Evolutionary conservation across 2,329 filamentous ascomycete species (phyloP), one percentile per base, ranked within the genome.

Genomic region (Acephala macrosclerotiorum): DNA sequence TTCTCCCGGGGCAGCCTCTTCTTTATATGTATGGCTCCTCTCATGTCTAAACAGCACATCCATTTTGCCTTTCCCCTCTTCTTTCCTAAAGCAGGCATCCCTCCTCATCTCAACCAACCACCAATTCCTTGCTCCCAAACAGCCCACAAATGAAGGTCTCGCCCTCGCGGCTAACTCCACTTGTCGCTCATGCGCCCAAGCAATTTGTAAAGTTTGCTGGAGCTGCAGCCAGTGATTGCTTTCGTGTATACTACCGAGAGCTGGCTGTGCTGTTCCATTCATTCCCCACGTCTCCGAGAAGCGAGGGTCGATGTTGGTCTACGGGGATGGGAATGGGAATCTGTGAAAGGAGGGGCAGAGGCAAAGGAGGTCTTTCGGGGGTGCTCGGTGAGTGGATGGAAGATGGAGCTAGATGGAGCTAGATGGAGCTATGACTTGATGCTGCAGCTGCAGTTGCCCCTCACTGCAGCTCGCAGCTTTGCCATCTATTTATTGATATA

Each of bases 281-380:
- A 16, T 9, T 40, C 51, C 60, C 60, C 60, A 63, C 60, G 51
- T 58, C 60, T 63, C 60, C 60, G 60, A 63, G 53, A n/a, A 45
- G 25, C 35, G 6, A 57, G 51, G 49, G 36, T 16, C 20, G n/a
- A n/a, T n/a, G n/a, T n/a, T n/a, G n/a, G 20, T 9, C n/a, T 9
- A 25, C 20, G 58, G 59, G 47, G 40, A 51, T 14, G 47, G 47
- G 47, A 51, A 35, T n/a, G 20, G 47, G 47, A 3, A 42, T 53
- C 26, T n/a, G 18, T 12, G 26, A 6, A 6, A 57, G 36, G 22
- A 55, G 36, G 20, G 36, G 25, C 53, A 55, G n/a, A 22, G 25
- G 35, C 16, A 11, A 14, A 25, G 36, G 40, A n/a, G 20, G 18
- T 42, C n/a, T 38, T 35, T 56, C 47, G 47, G 47, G 5, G 58